These are phyloP conservation scores for Aplosporella prunicola DNA, from an alignment of 2,329 filamentous ascomycete species.

Conservation along the genomic window DNA sequence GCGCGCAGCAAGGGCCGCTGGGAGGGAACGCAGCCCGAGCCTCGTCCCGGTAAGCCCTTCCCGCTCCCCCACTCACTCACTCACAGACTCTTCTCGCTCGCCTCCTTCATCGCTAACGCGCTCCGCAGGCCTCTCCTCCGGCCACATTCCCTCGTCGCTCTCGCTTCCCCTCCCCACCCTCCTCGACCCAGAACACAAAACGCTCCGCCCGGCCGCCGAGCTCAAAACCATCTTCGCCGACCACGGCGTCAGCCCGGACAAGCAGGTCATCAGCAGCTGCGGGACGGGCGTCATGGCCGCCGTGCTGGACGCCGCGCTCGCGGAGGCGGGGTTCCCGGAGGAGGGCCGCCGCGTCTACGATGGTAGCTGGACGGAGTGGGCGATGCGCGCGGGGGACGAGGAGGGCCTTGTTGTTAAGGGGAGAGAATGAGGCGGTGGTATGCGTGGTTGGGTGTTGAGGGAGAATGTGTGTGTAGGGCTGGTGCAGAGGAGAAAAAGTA, in stretches of 20 bases:
- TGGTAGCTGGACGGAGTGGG: slow-evolving; percentile 93
- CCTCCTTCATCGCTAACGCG: slow-evolving; percentile 49
- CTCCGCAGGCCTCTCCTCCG: slow-evolving; percentile 55
- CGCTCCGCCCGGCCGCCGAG: slow-evolving; percentile 62
- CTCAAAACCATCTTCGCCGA: slow-evolving; percentile 65
- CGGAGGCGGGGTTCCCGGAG: slow-evolving; percentile 64
- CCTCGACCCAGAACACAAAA: slow-evolving; percentile 74
- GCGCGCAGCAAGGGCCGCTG: slow-evolving; percentile 73
- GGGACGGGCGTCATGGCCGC: slow-evolving; percentile 92
- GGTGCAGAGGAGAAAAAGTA: too few relatives aligned
- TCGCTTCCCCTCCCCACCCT: slow-evolving; percentile 72
- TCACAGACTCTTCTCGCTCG: slow-evolving; percentile 75
- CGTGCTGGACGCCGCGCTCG: slow-evolving; percentile 78
- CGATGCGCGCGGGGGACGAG: slow-evolving; percentile 51
- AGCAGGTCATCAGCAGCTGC: slow-evolving; percentile 78
- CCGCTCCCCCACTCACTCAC: slow-evolving; percentile 79
- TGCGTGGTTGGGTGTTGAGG: too few relatives aligned
- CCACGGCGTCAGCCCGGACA: slow-evolving; percentile 69
- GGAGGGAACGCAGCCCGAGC: slow-evolving; percentile 75
- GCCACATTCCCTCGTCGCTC: slow-evolving; percentile 83
- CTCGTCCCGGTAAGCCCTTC: slow-evolving; percentile 54
- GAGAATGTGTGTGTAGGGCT: too few relatives aligned
- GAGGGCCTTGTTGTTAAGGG: slow-evolving; percentile 54
- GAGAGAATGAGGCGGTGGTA: slow-evolving; percentile 8
- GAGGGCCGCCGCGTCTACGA: slow-evolving; percentile 75